Conservation (phyloP, 768 basidiomycete genomes). For the Tulasnella sp. region DNA sequence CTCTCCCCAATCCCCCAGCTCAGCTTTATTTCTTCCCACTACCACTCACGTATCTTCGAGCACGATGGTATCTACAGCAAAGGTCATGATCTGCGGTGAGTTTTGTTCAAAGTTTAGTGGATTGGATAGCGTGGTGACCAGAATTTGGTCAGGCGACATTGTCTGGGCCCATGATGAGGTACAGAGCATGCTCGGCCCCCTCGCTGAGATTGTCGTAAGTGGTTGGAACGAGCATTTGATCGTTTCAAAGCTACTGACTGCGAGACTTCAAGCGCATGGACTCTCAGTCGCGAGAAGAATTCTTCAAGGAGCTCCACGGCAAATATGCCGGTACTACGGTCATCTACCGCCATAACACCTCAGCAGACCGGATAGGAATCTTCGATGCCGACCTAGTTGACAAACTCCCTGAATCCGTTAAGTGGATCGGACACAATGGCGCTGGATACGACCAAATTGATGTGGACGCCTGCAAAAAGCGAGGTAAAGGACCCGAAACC, state of each 20-base stretch:
- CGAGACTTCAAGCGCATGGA: conserved; percentile 40
- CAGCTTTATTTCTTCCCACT: background rate
- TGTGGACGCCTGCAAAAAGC: conserved; percentile 59
- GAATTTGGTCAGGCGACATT: conserved; percentile 45
- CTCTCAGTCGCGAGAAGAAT: conserved; percentile 56
- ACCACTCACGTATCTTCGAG: background rate
- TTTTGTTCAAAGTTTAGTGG: background rate
- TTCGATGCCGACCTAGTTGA: conserved; percentile 75
- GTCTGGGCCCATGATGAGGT: conserved; percentile 77
- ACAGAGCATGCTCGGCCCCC: conserved; percentile 50
- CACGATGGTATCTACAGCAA: conserved; percentile 23
- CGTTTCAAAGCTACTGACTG: background rate
- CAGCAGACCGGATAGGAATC: conserved; percentile 55
- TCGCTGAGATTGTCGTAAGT: conserved; percentile 73
- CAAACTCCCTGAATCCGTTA: conserved; percentile 56
- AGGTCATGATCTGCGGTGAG: conserved; percentile 32
- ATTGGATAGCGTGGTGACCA: background rate
- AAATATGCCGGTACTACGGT: conserved; percentile 67
- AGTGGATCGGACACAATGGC: conserved; percentile 88
- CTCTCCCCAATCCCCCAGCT: background rate
- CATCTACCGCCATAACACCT: conserved; percentile 71
- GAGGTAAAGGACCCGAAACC: conserved; percentile 40
- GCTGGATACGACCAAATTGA: conserved; percentile 90
- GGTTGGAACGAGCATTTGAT: background rate
- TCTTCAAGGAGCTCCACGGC: conserved; percentile 56